phyloP scores from a whole-genome alignment of 768 basidiomycete species.

The Macrolepiota fuliginosa region DNA sequence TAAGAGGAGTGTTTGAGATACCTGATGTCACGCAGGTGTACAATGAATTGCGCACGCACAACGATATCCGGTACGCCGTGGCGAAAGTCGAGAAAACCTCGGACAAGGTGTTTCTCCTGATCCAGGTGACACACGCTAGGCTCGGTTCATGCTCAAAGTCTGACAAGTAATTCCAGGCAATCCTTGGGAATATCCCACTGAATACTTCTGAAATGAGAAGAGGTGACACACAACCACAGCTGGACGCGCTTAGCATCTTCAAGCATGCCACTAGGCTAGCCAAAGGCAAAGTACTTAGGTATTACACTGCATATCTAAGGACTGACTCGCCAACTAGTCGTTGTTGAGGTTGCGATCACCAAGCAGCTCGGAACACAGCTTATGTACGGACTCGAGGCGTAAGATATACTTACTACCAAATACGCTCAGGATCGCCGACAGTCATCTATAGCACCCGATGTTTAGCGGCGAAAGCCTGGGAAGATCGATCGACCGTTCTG shows the following conservation, averaged over 20 bases:
- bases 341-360: conserved; percentile 73
- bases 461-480: conserved; percentile 87
- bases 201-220: conserved; percentile 67
- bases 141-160: not conserved
- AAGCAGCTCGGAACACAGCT: conserved; percentile 64
- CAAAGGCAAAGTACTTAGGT: conserved; percentile 46
- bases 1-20: not conserved
- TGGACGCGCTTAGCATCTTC: conserved; percentile 72
- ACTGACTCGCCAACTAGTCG: conserved; percentile 41
- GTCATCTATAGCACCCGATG: conserved; percentile 57
- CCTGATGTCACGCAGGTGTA: conserved; percentile 17
- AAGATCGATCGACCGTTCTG: conserved; percentile 80
- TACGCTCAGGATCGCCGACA: not conserved
- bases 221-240: conserved; percentile 64
- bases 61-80: conserved; percentile 78
- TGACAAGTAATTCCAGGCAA: conserved; percentile 43
- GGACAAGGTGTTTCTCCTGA: conserved; percentile 80
- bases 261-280: conserved; percentile 76
- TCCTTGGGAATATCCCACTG: conserved; percentile 70
- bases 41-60: conserved; percentile 65
- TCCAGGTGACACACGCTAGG: conserved; percentile 52
- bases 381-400: conserved; percentile 77
- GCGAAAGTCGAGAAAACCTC: conserved; percentile 66
- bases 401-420: conserved; percentile 22
- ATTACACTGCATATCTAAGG: not conserved